Base-by-base conservation (phyloP, 768 basidiomycete species). In the Chiua virens region DNA sequence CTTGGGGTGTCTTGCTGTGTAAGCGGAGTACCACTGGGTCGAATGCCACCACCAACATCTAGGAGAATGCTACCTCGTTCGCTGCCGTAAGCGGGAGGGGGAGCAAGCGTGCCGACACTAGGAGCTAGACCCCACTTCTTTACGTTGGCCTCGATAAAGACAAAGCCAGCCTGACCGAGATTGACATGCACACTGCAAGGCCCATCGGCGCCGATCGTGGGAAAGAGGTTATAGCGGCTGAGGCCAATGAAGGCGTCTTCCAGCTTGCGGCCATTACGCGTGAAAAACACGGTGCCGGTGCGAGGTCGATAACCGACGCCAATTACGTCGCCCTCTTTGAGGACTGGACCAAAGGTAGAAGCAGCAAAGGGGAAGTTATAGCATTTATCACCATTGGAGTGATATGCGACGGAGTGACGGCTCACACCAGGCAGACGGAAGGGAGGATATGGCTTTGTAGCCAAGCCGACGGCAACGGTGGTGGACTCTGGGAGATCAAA, bases 41-140 rank as follows among this genome's bases (percentile, higher is more conserved):
- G 63, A 32, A 63, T 53, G 36, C 48, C 63, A 38, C 67, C 67
- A 6, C 93, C 95, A 1, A 94, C 89, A 68, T 97, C 94, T 3
- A 99, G 78, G 9, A 99, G 76, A 51, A 99, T 98, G 65, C 92
- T 96, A 8, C 96, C 97, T 11, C 94, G 81, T 68, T 99, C 97
- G 61, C 90, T 93, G 17, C 97, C 97, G 70, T 98, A 98, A 1
- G 97, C 95, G 6, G 97, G 97, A 25, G 97, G 97, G 15, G 97
- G 97, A 2, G 96, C 96, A 10, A 98, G 79, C 0, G 97, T 98
- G 42, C 97, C 97, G 14, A 95, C 87, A 67, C 94, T 97, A 8
- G 97, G 97, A 30, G 97, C 97, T 28, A 98, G 72, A 17, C 97
- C 97, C 97, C 97, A 99, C 68, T 98, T 98, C 80, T 99, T 99